Evolutionary conservation across 768 basidiomycete species (phyloP), one percentile per base, ranked within the genome.

Genomic region (Serendipita vermifera): DNA sequence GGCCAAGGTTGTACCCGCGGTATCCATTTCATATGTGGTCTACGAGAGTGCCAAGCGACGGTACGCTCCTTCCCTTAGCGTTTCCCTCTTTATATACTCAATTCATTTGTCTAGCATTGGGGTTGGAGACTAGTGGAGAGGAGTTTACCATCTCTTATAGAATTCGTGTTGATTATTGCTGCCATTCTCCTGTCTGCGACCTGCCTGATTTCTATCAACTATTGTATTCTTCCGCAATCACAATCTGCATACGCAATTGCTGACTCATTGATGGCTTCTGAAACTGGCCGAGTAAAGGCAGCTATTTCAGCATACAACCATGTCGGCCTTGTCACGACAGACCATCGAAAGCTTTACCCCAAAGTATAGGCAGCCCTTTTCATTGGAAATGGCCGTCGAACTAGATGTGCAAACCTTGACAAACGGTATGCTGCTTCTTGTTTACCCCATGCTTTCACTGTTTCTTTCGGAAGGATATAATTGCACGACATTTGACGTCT

Each of bases 21-120:
- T 98, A 38, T 94, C 92, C 5, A 97, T 98, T 70, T 90, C 90
- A 59, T 96, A 96, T 70, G 82, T 96, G 36, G 93, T 96, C 60
- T 91, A 91, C 69, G 88, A 91, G 66, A 81, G 86, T 63, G 82
- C 77, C 63, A 91, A 88, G 73, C 77, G 83, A 67, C 83, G 74
- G 88, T 64, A 36, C 29, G n/a, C n/a, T n/a, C n/a, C n/a, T n/a
- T n/a, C n/a, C n/a, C n/a, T n/a, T n/a, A n/a, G 61, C 57, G 17
- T 55, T n/a, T 55, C 31, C 20, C 36, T 59, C 32, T 20, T 51
- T 39, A n/a, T n/a, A 22, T 29, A 56, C 56, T 29, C n/a, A 31
- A 24, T 24, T 55, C 6, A 35, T 7, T 29, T 36, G 13, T 15
- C 14, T 55, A 59, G 58, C 24, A 55, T 59, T 32, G 58, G 58